Evolutionary conservation across 108 stramenopile genomes (phyloP).

Genomic region (Fragilaria crotonensis): DNA sequence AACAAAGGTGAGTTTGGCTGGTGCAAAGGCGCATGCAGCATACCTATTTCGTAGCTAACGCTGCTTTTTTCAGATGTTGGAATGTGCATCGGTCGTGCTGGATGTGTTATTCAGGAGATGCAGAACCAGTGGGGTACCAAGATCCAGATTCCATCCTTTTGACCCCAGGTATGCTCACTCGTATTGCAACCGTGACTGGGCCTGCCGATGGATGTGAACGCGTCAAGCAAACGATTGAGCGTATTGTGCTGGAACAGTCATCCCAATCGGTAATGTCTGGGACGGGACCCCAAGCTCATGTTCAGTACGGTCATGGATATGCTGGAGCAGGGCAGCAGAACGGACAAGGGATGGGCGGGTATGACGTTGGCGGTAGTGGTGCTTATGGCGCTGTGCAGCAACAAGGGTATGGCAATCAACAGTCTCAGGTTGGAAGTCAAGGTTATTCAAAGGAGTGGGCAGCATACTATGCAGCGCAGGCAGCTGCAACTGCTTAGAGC

Average conservation of each 20-base stretch:
- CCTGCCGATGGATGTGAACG: conserved; percentile 55
- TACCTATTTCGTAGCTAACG: background rate
- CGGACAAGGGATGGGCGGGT: background rate
- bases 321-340: background rate
- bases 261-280: conserved; percentile 70
- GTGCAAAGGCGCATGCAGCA: too few species aligned
- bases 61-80: conserved; percentile 50
- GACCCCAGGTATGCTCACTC: conserved; percentile 60
- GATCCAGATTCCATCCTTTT: conserved; percentile 78
- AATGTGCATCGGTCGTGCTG: conserved; percentile 81
- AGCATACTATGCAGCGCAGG: conserved; percentile 52
- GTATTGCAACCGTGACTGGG: conserved; percentile 70
- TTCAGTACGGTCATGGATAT: background rate
- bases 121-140: conserved; percentile 62
- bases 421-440: conserved; percentile 16
- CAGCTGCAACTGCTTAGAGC: too few species aligned
- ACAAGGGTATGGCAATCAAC: conserved; percentile 4
- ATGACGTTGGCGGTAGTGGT: too few species aligned
- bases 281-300: conserved; percentile 26
- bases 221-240: conserved; percentile 65
- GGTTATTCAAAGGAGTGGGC: conserved; percentile 31
- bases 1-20: too few species aligned
- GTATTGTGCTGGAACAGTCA: conserved; percentile 72
- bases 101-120: conserved; percentile 83
- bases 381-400: conserved; percentile 3